Conservation (phyloP, 2,329 filamentous ascomycete species). For the Byssothecium circinans region DNA sequence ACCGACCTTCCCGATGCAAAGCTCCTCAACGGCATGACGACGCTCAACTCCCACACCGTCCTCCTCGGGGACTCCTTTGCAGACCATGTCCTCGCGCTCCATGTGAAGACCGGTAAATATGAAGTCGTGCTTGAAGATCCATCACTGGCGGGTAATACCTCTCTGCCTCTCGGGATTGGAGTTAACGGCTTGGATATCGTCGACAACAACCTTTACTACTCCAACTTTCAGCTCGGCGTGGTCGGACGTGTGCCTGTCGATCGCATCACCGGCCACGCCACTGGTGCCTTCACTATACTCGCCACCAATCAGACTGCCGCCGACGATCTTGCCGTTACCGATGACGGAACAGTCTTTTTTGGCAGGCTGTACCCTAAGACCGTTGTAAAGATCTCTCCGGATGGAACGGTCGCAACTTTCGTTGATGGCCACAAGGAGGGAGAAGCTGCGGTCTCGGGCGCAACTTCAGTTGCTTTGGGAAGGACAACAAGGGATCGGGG, state of each 20-base stretch:
- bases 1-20: conserved; percentile 13
- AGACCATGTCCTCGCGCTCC: conserved; percentile 15
- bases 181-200: conserved; percentile 27
- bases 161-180: conserved; percentile 13
- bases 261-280: conserved; percentile 2
- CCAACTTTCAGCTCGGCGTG: conserved; percentile 14
- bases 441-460: conserved; percentile 11
- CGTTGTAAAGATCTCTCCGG: conserved; percentile 3
- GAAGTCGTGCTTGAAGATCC: conserved; percentile 15
- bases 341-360: conserved; percentile 18
- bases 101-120: conserved; percentile 12
- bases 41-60: conserved; percentile 17
- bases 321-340: conserved; percentile 25
- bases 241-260: conserved; percentile 22
- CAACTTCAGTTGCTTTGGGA: conserved; percentile 20
- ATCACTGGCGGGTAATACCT: conserved; percentile 12
- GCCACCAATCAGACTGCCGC: conserved; percentile 5
- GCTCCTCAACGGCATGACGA: conserved; percentile 28
- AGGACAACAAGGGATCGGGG: conserved; percentile 15
- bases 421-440: conserved; percentile 1
- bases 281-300: conserved; percentile 9
- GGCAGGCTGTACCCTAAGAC: conserved; percentile 10
- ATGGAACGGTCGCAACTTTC: not conserved
- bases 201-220: conserved; percentile 18
- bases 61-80: conserved; percentile 26